Conservation (phyloP, 352 stramenopile species). For the Pythium grandisporangium region DNA sequence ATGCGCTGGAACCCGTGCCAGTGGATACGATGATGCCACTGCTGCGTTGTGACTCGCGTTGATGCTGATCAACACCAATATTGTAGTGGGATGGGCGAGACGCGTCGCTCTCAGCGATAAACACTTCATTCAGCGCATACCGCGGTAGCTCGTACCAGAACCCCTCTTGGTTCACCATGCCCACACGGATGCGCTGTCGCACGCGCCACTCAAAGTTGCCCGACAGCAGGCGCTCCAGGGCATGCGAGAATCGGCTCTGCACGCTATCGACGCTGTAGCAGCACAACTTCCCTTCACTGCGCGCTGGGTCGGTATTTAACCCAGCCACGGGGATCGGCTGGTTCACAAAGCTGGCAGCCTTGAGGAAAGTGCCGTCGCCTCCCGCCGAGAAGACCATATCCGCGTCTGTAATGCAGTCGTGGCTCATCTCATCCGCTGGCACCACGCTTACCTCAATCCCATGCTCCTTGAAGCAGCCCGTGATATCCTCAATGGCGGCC, state of each 20-base stretch:
- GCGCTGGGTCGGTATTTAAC: slow-evolving; percentile 78
- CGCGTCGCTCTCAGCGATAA: slow-evolving; percentile 82
- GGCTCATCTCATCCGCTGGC: slow-evolving; percentile 66
- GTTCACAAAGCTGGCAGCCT: slow-evolving; percentile 82
- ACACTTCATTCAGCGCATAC: slow-evolving; percentile 85
- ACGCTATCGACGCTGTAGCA: slow-evolving; percentile 82
- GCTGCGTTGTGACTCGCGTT: slow-evolving; percentile 81
- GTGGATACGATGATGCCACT: slow-evolving; percentile 86
- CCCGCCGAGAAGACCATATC: slow-evolving; percentile 85
- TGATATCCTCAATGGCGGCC: slow-evolving; percentile 81
- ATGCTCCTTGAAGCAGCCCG: slow-evolving; percentile 56
- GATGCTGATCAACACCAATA: slow-evolving; percentile 83
- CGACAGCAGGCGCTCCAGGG: slow-evolving; percentile 51
- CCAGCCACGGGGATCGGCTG: slow-evolving; percentile 75
- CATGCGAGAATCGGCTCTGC: slow-evolving; percentile 58
- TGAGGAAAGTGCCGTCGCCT: slow-evolving; percentile 83
- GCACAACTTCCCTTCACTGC: slow-evolving; percentile 82
- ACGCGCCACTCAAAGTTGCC: slow-evolving; percentile 77
- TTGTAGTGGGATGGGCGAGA: slow-evolving; percentile 84
- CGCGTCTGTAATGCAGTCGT: slow-evolving; percentile 64
- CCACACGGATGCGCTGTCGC: slow-evolving; percentile 77
- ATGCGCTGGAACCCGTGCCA: slow-evolving; percentile 81
- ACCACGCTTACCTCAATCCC: slow-evolving; percentile 66
- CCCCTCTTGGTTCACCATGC: slow-evolving; percentile 85
- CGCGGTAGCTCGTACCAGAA: slow-evolving; percentile 82